These are phyloP conservation scores for Achlya hypogyna DNA, from an alignment of 352 stramenopile genomes.

Conservation along the genomic window DNA sequence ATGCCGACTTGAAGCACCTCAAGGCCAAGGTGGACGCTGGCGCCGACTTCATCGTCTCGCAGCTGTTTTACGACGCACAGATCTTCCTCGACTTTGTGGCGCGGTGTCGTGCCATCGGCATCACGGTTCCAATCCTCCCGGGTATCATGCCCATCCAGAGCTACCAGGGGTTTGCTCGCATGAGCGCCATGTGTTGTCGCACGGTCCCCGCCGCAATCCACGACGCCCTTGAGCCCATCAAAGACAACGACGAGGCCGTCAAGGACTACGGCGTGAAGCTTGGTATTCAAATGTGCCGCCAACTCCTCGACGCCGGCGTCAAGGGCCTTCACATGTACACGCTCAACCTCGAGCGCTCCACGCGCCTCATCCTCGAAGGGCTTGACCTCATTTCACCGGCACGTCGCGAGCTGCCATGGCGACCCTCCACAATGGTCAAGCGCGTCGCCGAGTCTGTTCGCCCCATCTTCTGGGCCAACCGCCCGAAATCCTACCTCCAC, in stretches of 20 bases:
- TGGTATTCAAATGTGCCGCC: slow-evolving; percentile 90
- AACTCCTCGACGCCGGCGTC: slow-evolving; percentile 85
- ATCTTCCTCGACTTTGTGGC: slow-evolving; percentile 94
- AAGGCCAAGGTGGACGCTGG: slow-evolving; percentile 97
- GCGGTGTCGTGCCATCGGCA: slow-evolving; percentile 82
- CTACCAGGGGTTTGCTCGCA: slow-evolving; percentile 95
- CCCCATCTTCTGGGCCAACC: slow-evolving; percentile 98
- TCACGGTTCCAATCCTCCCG: slow-evolving; percentile 94
- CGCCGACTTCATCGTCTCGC: slow-evolving; percentile 97
- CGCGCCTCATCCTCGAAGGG: slow-evolving; percentile 79
- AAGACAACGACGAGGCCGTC: slow-evolving; percentile 93
- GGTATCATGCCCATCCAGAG: slow-evolving; percentile 99
- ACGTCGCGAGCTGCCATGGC: slow-evolving; percentile 85
- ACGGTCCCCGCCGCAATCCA: slow-evolving; percentile 82
- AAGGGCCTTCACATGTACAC: slow-evolving; percentile 92
- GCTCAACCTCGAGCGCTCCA: slow-evolving; percentile 88
- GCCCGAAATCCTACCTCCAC: slow-evolving; percentile 95
- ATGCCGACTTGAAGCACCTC: slow-evolving; percentile 95
- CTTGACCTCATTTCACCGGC: slow-evolving; percentile 44
- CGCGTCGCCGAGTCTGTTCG: slow-evolving; percentile 85
- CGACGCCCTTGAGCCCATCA: slow-evolving; percentile 83
- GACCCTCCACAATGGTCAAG: slow-evolving; percentile 83
- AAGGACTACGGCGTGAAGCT: slow-evolving; percentile 95
- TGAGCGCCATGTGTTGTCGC: slow-evolving; percentile 96
- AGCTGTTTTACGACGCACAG: slow-evolving; percentile 98